A percentile compares a stretch with the other conserved stretches of the same genome.
Conservation (phyloP, 2,329 filamentous ascomycete genomes). For the Hypoxylon sp. region DNA sequence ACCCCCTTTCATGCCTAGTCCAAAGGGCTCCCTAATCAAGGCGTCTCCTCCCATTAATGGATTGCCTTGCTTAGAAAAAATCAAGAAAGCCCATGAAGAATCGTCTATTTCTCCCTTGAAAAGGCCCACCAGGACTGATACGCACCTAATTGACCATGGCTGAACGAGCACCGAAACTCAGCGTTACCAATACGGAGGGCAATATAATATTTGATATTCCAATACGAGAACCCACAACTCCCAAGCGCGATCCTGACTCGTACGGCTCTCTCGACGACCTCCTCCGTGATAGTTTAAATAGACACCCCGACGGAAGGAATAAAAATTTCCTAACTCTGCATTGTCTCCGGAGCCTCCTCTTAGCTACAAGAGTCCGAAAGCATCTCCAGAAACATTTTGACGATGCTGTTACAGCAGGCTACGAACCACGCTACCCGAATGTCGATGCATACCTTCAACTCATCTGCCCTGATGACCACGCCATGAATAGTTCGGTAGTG, state of each 20-base stretch:
- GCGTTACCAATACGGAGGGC: neutral
- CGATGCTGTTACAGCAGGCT: neutral
- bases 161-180: neutral
- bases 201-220: neutral
- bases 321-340: constrained; percentile 13
- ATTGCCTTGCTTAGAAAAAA: neutral
- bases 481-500: neutral
- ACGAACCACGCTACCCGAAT: neutral
- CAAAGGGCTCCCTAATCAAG: neutral
- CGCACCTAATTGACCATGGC: neutral
- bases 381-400: neutral
- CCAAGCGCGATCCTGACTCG: neutral
- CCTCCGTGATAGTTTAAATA: neutral
- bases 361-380: neutral
- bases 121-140: neutral
- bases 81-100: neutral
- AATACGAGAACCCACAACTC: neutral
- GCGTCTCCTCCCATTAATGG: neutral
- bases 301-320: constrained; percentile 1
- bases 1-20: neutral
- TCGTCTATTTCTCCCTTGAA: neutral
- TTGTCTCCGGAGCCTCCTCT: constrained; percentile 1
- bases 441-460: constrained; percentile 4
- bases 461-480: constrained; percentile 1
- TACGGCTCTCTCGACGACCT: constrained; percentile 7